phyloP scores from a whole-genome alignment of 306 rosid genomes.

The Comarum palustre region DNA sequence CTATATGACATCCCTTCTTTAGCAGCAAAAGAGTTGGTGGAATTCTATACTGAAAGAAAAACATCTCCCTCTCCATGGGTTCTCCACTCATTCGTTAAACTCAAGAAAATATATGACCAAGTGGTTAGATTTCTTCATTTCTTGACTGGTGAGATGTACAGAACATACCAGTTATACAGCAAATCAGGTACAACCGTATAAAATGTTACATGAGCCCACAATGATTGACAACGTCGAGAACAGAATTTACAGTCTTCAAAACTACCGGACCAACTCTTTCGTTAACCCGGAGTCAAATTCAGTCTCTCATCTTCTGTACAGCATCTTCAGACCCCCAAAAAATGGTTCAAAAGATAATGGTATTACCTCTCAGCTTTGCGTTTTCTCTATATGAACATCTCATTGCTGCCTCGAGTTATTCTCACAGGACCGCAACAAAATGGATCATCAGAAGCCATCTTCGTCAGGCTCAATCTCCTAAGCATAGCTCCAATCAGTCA shows the following conservation, averaged over 20 bases:
- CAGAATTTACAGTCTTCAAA: constrained; percentile 28
- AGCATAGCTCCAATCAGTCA: constrained; percentile 32
- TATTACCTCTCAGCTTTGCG: constrained; percentile 5
- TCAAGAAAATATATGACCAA: neutral
- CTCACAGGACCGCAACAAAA: constrained; percentile 27
- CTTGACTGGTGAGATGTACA: constrained; percentile 31
- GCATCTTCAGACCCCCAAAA: constrained; percentile 32
- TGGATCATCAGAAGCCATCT: constrained; percentile 29
- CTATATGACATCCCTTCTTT: neutral
- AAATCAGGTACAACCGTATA: constrained; percentile 27
- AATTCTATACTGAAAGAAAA: neutral
- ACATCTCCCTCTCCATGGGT: neutral
- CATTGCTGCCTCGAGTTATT: constrained; percentile 33
- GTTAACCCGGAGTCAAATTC: constrained; percentile 31
- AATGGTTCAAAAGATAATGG: constrained; percentile 14
- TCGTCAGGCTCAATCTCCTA: constrained; percentile 7
- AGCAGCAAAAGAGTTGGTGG: neutral
- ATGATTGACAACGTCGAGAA: constrained; percentile 19
- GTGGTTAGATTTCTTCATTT: constrained; percentile 33
- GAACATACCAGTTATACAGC: constrained; percentile 22
- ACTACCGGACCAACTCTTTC: constrained; percentile 28
- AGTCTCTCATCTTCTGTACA: constrained; percentile 47
- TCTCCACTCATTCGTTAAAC: neutral
- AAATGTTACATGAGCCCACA: constrained; percentile 37
- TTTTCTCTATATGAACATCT: constrained; percentile 44